A percentile compares a stretch with the other conserved stretches of the same genome.
These are phyloP conservation scores for button mushroom (Agaricus bisporus) DNA, from an alignment of 768 basidiomycete genomes.

Conservation along the genomic window DNA sequence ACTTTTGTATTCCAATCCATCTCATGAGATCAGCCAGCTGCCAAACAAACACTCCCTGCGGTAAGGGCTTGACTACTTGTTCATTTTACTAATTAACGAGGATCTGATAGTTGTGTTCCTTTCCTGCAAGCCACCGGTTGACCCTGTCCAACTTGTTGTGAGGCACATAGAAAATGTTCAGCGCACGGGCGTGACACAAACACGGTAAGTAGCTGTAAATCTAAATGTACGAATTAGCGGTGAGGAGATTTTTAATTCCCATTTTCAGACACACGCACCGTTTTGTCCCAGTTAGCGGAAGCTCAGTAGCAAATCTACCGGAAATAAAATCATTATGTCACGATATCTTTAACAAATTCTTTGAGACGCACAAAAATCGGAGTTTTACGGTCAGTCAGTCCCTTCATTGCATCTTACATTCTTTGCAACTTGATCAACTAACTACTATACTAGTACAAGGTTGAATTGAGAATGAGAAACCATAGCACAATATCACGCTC, in stretches of 20 bases:
- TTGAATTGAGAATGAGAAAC: constrained; percentile 70
- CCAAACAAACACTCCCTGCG: constrained; percentile 74
- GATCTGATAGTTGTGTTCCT: constrained; percentile 63
- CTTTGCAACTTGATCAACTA: neutral
- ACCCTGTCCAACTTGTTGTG: constrained; percentile 65
- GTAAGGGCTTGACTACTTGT: constrained; percentile 30
- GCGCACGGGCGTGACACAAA: constrained; percentile 56
- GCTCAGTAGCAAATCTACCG: constrained; percentile 60
- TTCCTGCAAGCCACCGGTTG: constrained; percentile 70
- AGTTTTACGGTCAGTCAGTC: constrained; percentile 39
- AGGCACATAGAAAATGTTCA: constrained; percentile 60
- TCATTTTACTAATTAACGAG: neutral
- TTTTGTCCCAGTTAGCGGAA: constrained; percentile 61
- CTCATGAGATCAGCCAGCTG: constrained; percentile 50
- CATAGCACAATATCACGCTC: constrained; percentile 63
- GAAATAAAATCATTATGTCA: constrained; percentile 64
- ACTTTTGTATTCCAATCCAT: neutral
- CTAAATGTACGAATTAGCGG: neutral
- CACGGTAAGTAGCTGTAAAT: constrained; percentile 39
- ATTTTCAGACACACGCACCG: constrained; percentile 57
- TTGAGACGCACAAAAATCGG: constrained; percentile 36
- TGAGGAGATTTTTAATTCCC: neutral
- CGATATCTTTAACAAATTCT: constrained; percentile 46
- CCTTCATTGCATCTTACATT: neutral
- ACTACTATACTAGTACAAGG: constrained; percentile 58